Evolutionary conservation across 2,329 filamentous ascomycete species (phyloP).

Genomic region (Alternaria sp.): DNA sequence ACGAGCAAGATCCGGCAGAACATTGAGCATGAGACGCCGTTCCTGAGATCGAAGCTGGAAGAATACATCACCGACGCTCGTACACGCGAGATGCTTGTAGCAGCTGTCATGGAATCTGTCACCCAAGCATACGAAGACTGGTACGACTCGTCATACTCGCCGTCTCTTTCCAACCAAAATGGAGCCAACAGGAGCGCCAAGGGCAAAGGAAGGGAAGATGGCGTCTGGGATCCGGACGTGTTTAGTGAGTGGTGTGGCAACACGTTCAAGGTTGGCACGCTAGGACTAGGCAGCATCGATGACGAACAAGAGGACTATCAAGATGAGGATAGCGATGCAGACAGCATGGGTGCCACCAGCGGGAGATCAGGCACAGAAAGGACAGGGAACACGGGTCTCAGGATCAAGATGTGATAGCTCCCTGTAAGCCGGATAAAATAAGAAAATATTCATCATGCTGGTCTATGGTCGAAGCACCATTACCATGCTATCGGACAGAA

Average conservation of each 20-base stretch:
- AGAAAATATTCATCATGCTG: not conserved
- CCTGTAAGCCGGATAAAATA: not conserved
- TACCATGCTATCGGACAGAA: not conserved
- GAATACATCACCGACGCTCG: conserved; percentile 70
- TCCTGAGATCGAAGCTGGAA: conserved; percentile 62
- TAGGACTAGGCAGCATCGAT: conserved; percentile 41
- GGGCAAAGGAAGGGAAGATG: conserved; percentile 64
- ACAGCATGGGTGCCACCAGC: conserved; percentile 31
- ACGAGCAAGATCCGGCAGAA: conserved; percentile 57
- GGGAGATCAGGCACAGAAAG: conserved; percentile 36
- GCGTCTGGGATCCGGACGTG: conserved; percentile 68
- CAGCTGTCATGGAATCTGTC: conserved; percentile 69
- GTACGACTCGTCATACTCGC: conserved; percentile 59
- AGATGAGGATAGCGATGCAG: conserved; percentile 30
- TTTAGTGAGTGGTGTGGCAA: conserved; percentile 68
- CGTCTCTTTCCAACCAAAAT: conserved; percentile 27
- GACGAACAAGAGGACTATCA: conserved; percentile 13
- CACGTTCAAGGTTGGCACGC: conserved; percentile 62
- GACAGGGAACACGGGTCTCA: conserved; percentile 35
- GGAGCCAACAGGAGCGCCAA: conserved; percentile 24
- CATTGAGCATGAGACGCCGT: conserved; percentile 64
- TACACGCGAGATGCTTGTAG: conserved; percentile 70
- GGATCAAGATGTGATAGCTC: conserved; percentile 35
- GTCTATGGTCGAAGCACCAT: not conserved
- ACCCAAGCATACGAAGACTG: conserved; percentile 69